Percentiles rank a stretch among this genome's conserved stretches.
phyloP scores from a whole-genome alignment of 345 rosid species.

The Hibiscus trionum region DNA sequence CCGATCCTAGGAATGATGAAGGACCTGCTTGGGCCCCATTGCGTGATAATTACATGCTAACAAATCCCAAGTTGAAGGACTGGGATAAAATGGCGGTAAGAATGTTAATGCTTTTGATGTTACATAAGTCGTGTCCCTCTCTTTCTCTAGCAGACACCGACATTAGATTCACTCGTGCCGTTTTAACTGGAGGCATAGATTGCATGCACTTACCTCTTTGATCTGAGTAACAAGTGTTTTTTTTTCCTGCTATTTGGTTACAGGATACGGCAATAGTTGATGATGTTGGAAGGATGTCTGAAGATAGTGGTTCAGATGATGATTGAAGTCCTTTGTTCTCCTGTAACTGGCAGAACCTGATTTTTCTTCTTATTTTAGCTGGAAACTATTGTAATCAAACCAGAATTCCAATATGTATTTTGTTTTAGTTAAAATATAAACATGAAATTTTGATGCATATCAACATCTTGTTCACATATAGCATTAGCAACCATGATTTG shows the following conservation, averaged over 20 bases:
- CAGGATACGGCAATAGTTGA: slow-evolving; percentile 45
- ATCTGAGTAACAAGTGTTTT: background rate
- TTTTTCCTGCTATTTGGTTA: slow-evolving; percentile 8
- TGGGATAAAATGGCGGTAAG: slow-evolving; percentile 87
- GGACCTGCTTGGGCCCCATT: slow-evolving; percentile 95
- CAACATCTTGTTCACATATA: background rate
- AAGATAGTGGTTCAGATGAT: slow-evolving; percentile 51
- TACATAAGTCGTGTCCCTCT: background rate
- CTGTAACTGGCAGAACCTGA: background rate
- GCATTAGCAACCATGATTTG: background rate
- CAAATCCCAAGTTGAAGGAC: slow-evolving; percentile 70
- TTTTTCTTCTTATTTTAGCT: background rate
- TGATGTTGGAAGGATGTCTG: slow-evolving; percentile 42
- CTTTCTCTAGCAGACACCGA: background rate
- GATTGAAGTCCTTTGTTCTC: slow-evolving; percentile 24
- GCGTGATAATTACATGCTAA: slow-evolving; percentile 83
- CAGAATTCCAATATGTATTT: background rate
- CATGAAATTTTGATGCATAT: background rate
- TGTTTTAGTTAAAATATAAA: background rate
- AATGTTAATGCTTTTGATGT: background rate
- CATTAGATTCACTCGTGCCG: background rate
- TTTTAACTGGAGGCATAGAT: background rate
- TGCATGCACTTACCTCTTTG: background rate
- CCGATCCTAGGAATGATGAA: slow-evolving; percentile 30
- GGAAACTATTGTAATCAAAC: background rate